A percentile compares a stretch with the other conserved stretches of the same genome.
phyloP scores from a whole-genome alignment of 352 stramenopile genomes.

The Pythium sp. region DNA sequence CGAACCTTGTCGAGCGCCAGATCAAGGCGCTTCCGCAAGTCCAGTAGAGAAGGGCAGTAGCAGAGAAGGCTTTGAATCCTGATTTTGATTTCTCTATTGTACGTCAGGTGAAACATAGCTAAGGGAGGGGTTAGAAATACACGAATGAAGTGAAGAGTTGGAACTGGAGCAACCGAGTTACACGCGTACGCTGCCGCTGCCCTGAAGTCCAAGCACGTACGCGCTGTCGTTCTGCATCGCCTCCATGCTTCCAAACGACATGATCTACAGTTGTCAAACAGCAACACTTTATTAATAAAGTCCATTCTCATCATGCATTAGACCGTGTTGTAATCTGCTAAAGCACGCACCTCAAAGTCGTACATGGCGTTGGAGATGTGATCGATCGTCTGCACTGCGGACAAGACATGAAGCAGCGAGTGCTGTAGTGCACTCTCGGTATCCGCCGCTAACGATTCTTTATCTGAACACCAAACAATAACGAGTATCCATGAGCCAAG shows the following conservation, averaged over 20 bases:
- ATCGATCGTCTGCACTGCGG: slow-evolving; percentile 72
- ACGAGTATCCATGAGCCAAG: neutral
- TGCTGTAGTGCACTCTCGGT: slow-evolving; percentile 70
- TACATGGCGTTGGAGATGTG: slow-evolving; percentile 83
- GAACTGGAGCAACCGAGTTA: slow-evolving; percentile 20
- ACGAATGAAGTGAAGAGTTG: neutral
- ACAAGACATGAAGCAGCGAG: slow-evolving; percentile 67
- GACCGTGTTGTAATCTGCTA: neutral
- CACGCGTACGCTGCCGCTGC: slow-evolving; percentile 40
- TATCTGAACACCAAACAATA: slow-evolving; percentile 24
- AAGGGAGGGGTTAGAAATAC: neutral
- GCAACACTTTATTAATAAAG: neutral
- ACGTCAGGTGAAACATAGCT: neutral
- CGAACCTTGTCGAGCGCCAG: slow-evolving; percentile 60
- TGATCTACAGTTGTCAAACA: slow-evolving; percentile 25
- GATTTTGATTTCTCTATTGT: slow-evolving; percentile 12
- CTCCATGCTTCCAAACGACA: slow-evolving; percentile 47
- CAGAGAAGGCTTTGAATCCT: slow-evolving; percentile 6
- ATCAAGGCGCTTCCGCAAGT: slow-evolving; percentile 44
- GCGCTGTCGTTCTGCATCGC: slow-evolving; percentile 40
- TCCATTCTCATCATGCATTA: neutral
- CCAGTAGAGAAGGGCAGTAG: neutral
- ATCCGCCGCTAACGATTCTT: slow-evolving; percentile 48
- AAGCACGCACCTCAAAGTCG: slow-evolving; percentile 60
- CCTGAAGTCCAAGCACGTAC: slow-evolving; percentile 30